Percentiles rank a stretch among this genome's conserved stretches.
These are phyloP conservation scores for Zoysia japonica DNA, from an alignment of 176 grass and related monocot species.

Conservation along the genomic window DNA sequence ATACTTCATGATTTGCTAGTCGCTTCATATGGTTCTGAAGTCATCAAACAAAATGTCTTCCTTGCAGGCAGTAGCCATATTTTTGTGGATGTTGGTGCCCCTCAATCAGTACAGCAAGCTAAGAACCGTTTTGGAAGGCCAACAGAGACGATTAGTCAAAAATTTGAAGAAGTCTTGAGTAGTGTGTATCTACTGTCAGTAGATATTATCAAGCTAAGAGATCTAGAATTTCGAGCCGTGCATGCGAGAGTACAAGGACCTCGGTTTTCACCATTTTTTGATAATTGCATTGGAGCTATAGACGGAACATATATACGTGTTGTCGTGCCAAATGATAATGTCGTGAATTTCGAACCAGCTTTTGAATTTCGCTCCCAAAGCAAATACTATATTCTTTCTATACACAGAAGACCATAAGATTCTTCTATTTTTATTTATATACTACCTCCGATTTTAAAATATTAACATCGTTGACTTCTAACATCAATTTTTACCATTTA, in stretches of 20 bases:
- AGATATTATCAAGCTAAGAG: not conserved
- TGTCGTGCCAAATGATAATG: not conserved
- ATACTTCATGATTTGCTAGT: not conserved
- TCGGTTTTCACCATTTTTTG: not conserved
- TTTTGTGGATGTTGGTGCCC: not conserved
- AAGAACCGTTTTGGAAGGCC: not conserved
- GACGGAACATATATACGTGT: not conserved
- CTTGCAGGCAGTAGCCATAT: not conserved
- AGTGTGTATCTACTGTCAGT: not conserved
- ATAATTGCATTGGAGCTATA: not conserved
- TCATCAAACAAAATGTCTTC: not conserved
- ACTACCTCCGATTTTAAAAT: too few species aligned
- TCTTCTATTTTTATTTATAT: too few species aligned
- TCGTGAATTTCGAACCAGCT: conserved; percentile 10
- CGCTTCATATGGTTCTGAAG: not conserved
- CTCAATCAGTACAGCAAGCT: not conserved
- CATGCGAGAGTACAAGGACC: not conserved
- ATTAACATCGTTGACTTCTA: too few species aligned
- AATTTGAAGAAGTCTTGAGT: not conserved
- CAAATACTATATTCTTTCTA: not conserved
- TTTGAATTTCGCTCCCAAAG: not conserved
- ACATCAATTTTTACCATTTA: too few species aligned
- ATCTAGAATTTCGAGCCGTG: not conserved
- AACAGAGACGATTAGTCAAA: not conserved
- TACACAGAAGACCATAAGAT: not conserved